Conservation (phyloP, 2,329 filamentous ascomycete genomes). For the Trichoderma simmonsii region DNA sequence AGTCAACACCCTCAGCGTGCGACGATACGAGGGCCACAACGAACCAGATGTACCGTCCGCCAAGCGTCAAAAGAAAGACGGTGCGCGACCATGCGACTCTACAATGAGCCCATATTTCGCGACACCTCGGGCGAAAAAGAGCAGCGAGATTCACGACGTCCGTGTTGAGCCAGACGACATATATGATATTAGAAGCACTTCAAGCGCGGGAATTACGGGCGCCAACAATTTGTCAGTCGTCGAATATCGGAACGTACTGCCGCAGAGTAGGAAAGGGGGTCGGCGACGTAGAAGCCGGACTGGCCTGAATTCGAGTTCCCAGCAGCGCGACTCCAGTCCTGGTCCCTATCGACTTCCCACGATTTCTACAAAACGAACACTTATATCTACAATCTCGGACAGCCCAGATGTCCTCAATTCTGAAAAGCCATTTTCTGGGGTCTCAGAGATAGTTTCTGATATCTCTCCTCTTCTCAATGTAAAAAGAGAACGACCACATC, state of each 20-base stretch:
- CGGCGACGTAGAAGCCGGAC: conserved; percentile 16
- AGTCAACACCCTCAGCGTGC: conserved; percentile 23
- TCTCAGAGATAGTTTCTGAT: conserved; percentile 26
- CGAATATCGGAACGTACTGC: conserved; percentile 26
- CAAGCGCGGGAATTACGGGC: conserved; percentile 10
- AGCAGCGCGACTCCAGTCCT: background rate
- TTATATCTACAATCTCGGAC: background rate
- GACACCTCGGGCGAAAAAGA: background rate
- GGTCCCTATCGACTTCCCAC: background rate
- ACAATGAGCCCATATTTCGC: conserved; percentile 8
- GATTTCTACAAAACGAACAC: background rate
- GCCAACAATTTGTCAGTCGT: background rate
- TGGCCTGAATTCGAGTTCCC: background rate
- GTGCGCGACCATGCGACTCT: background rate
- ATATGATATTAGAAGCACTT: conserved; percentile 18
- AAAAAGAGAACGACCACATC: conserved; percentile 15
- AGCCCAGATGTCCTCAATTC: conserved; percentile 28
- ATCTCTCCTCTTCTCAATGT: conserved; percentile 3
- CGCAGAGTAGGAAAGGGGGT: background rate
- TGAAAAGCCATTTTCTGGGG: conserved; percentile 20
- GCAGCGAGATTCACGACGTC: background rate
- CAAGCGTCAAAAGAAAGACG: conserved; percentile 25
- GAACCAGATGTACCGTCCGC: conserved; percentile 19
- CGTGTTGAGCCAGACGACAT: conserved; percentile 7
- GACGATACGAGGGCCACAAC: background rate